phyloP scores from a whole-genome alignment of 2,329 filamentous ascomycete genomes.

The Aspergillus terreus region DNA sequence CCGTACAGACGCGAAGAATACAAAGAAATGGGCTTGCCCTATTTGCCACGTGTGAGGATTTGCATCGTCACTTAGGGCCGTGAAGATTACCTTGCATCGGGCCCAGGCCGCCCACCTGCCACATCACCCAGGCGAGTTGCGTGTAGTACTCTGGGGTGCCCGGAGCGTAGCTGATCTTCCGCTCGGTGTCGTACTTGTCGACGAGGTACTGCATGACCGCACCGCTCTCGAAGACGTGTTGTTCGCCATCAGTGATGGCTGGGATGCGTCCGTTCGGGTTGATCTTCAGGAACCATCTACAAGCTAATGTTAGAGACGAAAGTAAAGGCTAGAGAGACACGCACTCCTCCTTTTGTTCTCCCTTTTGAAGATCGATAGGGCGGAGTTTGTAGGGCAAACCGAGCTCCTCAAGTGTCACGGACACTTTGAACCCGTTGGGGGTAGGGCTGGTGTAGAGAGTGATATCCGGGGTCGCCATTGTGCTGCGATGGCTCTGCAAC shows the following conservation, averaged over 20 bases:
- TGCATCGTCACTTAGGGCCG: neutral
- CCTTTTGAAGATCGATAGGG: constrained; percentile 42
- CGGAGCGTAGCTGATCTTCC: constrained; percentile 42
- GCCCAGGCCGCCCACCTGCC: constrained; percentile 40
- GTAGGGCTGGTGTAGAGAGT: constrained; percentile 30
- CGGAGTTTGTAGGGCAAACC: constrained; percentile 30
- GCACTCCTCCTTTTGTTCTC: constrained; percentile 41
- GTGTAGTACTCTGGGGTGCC: constrained; percentile 43
- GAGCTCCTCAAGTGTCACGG: constrained; percentile 38
- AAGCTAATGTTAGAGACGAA: neutral
- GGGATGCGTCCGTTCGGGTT: constrained; percentile 51
- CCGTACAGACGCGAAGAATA: constrained; percentile 40
- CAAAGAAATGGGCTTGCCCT: constrained; percentile 49
- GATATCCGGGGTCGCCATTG: constrained; percentile 11
- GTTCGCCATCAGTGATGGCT: constrained; percentile 39
- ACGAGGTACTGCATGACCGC: constrained; percentile 46
- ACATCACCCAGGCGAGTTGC: constrained; percentile 45
- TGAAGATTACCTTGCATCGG: constrained; percentile 38
- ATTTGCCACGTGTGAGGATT: neutral
- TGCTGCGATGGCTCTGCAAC: neutral
- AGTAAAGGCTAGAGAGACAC: neutral
- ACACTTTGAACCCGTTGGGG: constrained; percentile 35
- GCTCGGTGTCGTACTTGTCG: constrained; percentile 42
- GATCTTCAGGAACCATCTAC: constrained; percentile 43
- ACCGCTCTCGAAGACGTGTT: constrained; percentile 45